Evolutionary conservation across 202 grass and related monocot species (phyloP), one percentile per base, ranked within the genome.

Genomic region (Panicum hallii): DNA sequence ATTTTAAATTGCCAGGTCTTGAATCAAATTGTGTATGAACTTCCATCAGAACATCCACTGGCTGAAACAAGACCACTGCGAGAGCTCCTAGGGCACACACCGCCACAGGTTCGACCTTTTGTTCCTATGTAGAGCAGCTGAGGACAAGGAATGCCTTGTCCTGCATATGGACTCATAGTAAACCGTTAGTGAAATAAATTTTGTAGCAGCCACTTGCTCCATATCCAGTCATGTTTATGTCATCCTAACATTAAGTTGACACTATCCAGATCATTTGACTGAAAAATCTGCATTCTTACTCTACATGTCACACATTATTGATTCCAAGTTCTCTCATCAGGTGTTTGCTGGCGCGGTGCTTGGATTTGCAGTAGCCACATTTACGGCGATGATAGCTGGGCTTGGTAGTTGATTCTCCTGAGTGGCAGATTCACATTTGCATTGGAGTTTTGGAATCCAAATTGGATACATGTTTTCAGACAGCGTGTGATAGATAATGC

Each of bases 11-110:
- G 19, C 15, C 79, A 98, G 93, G 91, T 98, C 32, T 88, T 98
- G 79, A 95, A 98, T 95, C 95, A 98, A 88, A 92, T 99, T 75
- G 91, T 99, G 40, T 99, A 92, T 20, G 93, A 99, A 72, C 93
- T 99, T 74, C 96, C 96, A 75, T 81, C 88, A 6, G 96, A 95
- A 69, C 96, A 99, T 91, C 96, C 96, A 69, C 84, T 99, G 72
- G 90, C 90, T 45, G 93, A 94, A 67, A 92, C 89, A 79, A 93
- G 91, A 76, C 96, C 96, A 47, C 71, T 99, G 68, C 88, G 88
- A 77, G 96, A 99, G 79, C 93, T 94, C 58, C 77, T 99, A 26
- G 93, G 96, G 20, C 93, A 99, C 73, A 99, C 96, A 6, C 96
- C 93, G 50, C 57, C 87, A 67, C 96, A 99, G 96, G 96, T 99